Base-by-base conservation (phyloP, 2,329 filamentous ascomycete genomes). In the Lachnellula hyalina region DNA sequence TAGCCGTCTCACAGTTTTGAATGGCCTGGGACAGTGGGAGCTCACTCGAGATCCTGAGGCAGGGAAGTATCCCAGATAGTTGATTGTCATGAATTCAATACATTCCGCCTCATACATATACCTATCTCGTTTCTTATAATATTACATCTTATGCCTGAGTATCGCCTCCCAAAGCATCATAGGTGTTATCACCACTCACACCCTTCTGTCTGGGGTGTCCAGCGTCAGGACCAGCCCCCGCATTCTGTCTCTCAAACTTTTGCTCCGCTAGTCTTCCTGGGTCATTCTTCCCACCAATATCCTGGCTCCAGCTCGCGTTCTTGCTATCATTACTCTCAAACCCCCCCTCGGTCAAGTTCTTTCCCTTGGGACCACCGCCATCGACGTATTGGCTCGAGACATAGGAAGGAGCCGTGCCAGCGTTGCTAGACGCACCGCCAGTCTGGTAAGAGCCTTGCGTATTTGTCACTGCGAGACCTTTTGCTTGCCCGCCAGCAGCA, bases 231-330 rank as follows among this genome's bases (percentile, higher is more conserved):
- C 36, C 58, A 15, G 40, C 50, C 52, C 57, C 57, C 2, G 64
- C 64, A 61, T 68, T 68, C n/a, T 47, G 49, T 47, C 53, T 63
- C 32, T 50, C 19, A 34, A 81, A 71, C 60, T 74, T 72, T 41
- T 68, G 59, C 66, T 79, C 77, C 4, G 77, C 77, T 40, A 72
- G 54, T 8, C 73, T 63, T 49, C 72, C 71, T 4, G 79, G 78
- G 60, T 81, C 79, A 54, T 77, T 67, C 62, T 73, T 68, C 5
- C 72, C 74, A 2, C 78, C 78, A 56, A 75, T 73, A 61, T 79
- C 73, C 4, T 72, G 51, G 36, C 58, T 64, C 40, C 65, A 69
- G 53, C 66, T 68, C 15, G 65, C 66, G 51, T 69, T 69, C 41
- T 68, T 65, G 4, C 42, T 46, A 49, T 63, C 63, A 25, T 59